Evolutionary conservation across 1,284 basidiomycete genomes (phyloP), one percentile per base, ranked within the genome.

Genomic region (Tilletia caries): DNA sequence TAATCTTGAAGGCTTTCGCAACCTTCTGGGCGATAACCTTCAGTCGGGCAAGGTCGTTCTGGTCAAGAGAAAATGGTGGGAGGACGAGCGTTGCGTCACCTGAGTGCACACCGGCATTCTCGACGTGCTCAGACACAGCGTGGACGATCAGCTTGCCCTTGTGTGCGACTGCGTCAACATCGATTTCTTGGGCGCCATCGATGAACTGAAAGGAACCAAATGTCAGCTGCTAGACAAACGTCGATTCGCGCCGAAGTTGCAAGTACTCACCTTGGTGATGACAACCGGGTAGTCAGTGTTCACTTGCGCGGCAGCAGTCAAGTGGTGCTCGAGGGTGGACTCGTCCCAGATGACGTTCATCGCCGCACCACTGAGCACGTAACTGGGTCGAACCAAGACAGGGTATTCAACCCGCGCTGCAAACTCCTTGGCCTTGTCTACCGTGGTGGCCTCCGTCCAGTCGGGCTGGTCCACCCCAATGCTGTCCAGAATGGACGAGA

Each of bases 281-380:
- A 98, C 95, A 77, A 97, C 95, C 2, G 96, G 96, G 86, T 98
- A 93, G 48, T 96, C 89, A 58, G 94, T 94, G 12, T 96, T 98
- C 71, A 98, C 95, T 70, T 91, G 89, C 58, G 96, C 92, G 13
- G 96, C 96, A 13, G 92, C 92, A 18, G 93, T 94, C 60, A 99
- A 89, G 80, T 93, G 93, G 86, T 96, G 90, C 78, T 95, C 91
- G 62, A 99, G 87, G 10, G 89, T 87, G 20, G 91, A 88, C 84
- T 95, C 93, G 84, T 96, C 93, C 85, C 91, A 92, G 43, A 98
- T 94, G 67, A 98, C 95, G 85, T 97, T 98, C 96, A 99, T 99
- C 23, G 96, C 96, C 44, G 96, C 95, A 72, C 96, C 96, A 12
- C 95, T 98, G 46, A 98, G 89, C 64, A 98, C 96, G 84, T 98